phyloP scores from a whole-genome alignment of 2,329 filamentous ascomycete species.

The Madurella mycetomatis region DNA sequence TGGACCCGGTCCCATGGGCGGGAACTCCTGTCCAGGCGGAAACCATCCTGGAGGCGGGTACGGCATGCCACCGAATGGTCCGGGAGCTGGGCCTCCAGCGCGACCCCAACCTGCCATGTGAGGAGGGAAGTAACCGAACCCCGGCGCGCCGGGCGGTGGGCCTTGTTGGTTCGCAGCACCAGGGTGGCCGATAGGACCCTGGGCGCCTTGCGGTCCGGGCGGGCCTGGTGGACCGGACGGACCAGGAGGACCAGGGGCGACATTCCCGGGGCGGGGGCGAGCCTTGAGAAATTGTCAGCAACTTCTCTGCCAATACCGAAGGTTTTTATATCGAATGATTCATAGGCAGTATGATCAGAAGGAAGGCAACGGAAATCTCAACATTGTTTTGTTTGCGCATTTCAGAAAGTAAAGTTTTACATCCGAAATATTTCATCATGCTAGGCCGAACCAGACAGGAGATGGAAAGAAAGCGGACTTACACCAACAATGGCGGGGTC shows the following conservation, averaged over 20 bases:
- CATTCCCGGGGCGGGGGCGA: constrained; percentile 34
- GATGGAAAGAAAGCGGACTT: constrained; percentile 49
- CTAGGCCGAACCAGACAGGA: constrained; percentile 31
- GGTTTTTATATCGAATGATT: constrained; percentile 14
- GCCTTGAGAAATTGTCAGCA: constrained; percentile 30
- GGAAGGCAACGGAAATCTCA: constrained; percentile 99
- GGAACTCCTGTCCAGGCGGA: constrained; percentile 70
- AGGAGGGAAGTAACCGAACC: constrained; percentile 30
- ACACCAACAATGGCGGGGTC: constrained; percentile 96
- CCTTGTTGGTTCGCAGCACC: constrained; percentile 22
- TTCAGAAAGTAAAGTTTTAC: constrained; percentile 79
- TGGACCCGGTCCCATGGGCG: constrained; percentile 19
- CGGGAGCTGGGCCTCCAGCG: constrained; percentile 33
- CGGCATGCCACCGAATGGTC: constrained; percentile 59
- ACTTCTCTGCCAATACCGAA: constrained; percentile 25
- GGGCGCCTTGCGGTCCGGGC: constrained; percentile 14
- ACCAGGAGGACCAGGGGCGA: constrained; percentile 33
- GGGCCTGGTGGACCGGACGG: constrained; percentile 26
- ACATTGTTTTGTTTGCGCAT: constrained; percentile 90
- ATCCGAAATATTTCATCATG: constrained; percentile 97
- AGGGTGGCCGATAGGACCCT: constrained; percentile 14
- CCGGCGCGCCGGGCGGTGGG: constrained; percentile 27
- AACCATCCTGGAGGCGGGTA: constrained; percentile 79
- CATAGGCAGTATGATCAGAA: constrained; percentile 66
- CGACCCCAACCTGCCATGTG: constrained; percentile 31